phyloP scores from a whole-genome alignment of 1,139 yeast genomes.

The Kazachstania sp. region DNA sequence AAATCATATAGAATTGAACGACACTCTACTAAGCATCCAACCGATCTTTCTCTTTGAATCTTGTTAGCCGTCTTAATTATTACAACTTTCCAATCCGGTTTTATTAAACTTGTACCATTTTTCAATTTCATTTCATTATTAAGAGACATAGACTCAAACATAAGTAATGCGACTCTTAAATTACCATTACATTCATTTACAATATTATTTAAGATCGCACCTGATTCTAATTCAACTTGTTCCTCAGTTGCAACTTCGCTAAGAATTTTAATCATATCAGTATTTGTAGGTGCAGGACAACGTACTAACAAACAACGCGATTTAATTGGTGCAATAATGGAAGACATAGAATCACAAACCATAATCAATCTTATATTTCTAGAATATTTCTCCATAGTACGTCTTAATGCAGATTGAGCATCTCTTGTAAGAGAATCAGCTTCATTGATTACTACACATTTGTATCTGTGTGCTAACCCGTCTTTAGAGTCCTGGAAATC shows the following conservation, averaged over 20 bases:
- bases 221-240: conserved; percentile 37
- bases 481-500: conserved; percentile 38
- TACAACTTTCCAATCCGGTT: conserved; percentile 85
- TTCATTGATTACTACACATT: conserved; percentile 87
- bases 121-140: conserved; percentile 49
- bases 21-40: conserved; percentile 61
- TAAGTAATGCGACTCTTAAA: conserved; percentile 65
- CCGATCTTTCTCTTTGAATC: conserved; percentile 54
- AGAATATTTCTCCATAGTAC: conserved; percentile 97
- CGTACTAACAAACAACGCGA: conserved; percentile 85
- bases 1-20: conserved; percentile 76
- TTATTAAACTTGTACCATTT: conserved; percentile 40
- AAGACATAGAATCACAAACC: conserved; percentile 83
- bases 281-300: conserved; percentile 67
- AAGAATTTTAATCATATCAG: conserved; percentile 51
- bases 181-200: conserved; percentile 58
- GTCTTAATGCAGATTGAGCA: conserved; percentile 92
- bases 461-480: conserved; percentile 55
- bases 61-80: conserved; percentile 55
- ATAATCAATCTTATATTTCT: conserved; percentile 74
- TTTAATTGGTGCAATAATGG: conserved; percentile 86
- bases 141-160: conserved; percentile 78
- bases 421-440: conserved; percentile 99
- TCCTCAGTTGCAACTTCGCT: conserved; percentile 51
- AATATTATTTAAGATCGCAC: conserved; percentile 41